phyloP scores from a whole-genome alignment of 176 grass and related monocot species.

The Carex parvula region DNA sequence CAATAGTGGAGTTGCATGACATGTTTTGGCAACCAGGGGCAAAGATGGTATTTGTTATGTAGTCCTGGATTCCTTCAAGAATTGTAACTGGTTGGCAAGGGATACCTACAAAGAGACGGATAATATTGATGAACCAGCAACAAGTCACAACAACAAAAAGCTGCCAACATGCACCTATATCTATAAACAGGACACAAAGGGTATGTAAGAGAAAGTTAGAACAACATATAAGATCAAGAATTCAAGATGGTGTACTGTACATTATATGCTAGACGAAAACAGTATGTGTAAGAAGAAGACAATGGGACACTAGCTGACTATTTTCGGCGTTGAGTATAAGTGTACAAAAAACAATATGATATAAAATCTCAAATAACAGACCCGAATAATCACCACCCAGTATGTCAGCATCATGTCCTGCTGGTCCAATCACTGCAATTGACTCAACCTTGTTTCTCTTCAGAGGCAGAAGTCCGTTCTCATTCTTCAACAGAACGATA shows the following conservation, averaged over 20 bases:
- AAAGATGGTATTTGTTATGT: conserved; percentile 47
- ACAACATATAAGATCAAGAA: not conserved
- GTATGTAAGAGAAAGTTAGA: not conserved
- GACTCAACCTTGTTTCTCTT: conserved; percentile 41
- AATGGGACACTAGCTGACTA: not conserved
- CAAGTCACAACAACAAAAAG: not conserved
- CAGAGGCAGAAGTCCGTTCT: conserved; percentile 63
- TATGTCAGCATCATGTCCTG: conserved; percentile 48
- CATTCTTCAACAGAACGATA: conserved; percentile 79
- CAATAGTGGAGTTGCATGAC: conserved; percentile 43
- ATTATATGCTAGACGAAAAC: not conserved
- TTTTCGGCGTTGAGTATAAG: not conserved
- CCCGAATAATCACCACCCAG: conserved; percentile 84
- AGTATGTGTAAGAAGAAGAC: not conserved
- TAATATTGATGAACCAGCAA: conserved; percentile 2
- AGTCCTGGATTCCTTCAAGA: conserved; percentile 54
- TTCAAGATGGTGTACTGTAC: not conserved
- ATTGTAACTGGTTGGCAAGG: conserved; percentile 61
- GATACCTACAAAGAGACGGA: conserved; percentile 41
- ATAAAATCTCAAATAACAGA: conserved; percentile 20
- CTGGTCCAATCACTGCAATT: conserved; percentile 67
- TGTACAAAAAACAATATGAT: not conserved
- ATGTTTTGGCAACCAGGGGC: conserved; percentile 54
- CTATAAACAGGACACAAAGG: not conserved
- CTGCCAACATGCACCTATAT: not conserved